A percentile compares a stretch with the other conserved stretches of the same genome.
phyloP scores from a whole-genome alignment of 768 basidiomycete species.

The Daedaleopsis nitida region DNA sequence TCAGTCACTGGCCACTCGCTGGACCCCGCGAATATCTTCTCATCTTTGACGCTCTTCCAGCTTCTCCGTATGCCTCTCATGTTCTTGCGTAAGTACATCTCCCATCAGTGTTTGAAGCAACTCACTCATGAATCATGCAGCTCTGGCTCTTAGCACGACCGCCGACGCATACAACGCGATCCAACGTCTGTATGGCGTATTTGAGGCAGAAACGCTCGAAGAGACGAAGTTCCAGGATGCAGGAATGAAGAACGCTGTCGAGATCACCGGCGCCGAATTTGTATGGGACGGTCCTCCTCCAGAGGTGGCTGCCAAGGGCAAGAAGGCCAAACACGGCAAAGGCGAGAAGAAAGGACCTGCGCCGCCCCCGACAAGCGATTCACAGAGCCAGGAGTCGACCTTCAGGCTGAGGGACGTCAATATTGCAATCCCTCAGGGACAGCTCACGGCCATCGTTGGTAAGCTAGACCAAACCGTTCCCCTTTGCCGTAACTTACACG shows the following conservation, averaged over 20 bases:
- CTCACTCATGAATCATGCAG: constrained; percentile 35
- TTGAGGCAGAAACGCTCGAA: constrained; percentile 77
- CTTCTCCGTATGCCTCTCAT: constrained; percentile 81
- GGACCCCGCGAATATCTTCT: constrained; percentile 74
- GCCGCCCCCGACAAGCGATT: constrained; percentile 30
- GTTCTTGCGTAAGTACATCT: constrained; percentile 50
- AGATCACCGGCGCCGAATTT: constrained; percentile 65
- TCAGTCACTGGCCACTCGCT: constrained; percentile 68
- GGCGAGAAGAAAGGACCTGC: constrained; percentile 18
- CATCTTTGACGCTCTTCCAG: constrained; percentile 85
- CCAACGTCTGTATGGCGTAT: constrained; percentile 76
- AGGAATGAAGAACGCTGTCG: constrained; percentile 61
- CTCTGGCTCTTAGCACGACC: constrained; percentile 71
- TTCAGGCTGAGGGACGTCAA: constrained; percentile 71
- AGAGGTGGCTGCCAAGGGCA: constrained; percentile 40
- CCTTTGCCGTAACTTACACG: background rate
- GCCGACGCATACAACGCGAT: constrained; percentile 84
- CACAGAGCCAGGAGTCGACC: constrained; percentile 37
- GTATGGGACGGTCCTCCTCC: constrained; percentile 69
- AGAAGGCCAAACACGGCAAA: constrained; percentile 36
- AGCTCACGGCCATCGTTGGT: constrained; percentile 85
- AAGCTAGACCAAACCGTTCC: background rate
- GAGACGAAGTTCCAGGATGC: constrained; percentile 59
- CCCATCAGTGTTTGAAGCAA: background rate
- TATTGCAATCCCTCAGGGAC: constrained; percentile 70